phyloP scores from a whole-genome alignment of 768 basidiomycete species.

The Tulasnella sp. region DNA sequence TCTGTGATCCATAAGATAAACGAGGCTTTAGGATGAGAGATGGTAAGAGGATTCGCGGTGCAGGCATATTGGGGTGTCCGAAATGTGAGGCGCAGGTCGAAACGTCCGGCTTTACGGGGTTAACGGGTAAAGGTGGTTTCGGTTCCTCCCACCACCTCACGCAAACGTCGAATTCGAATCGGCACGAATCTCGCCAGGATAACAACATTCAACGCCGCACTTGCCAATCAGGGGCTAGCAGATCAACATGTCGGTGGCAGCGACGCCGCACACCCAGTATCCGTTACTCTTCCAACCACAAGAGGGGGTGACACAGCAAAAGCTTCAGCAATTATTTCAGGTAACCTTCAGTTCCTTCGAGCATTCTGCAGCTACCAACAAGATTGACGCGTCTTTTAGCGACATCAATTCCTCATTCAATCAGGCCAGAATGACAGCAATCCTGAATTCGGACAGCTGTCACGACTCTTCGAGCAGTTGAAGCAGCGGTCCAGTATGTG shows the following conservation, averaged over 20 bases:
- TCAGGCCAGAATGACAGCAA: constrained; percentile 4
- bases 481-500: constrained; percentile 6
- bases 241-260: neutral
- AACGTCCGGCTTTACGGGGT: too few species aligned
- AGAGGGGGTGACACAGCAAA: constrained; percentile 2
- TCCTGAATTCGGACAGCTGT: constrained; percentile 8
- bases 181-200: too few species aligned
- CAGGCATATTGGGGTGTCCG: too few species aligned
- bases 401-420: neutral
- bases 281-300: constrained; percentile 12
- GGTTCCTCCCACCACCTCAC: too few species aligned
- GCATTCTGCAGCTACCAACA: neutral
- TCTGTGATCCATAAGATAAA: too few species aligned
- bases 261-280: constrained; percentile 1
- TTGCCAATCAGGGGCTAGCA: neutral
- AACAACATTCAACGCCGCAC: too few species aligned
- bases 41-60: too few species aligned
- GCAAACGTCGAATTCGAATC: too few species aligned
- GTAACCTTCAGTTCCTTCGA: neutral
- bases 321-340: neutral
- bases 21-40: too few species aligned
- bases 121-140: too few species aligned
- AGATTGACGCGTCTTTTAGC: neutral
- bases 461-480: constrained; percentile 3
- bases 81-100: too few species aligned